Evolutionary conservation across 345 rosid species (phyloP), one percentile per base, ranked within the genome.

Genomic region (Schrenkiella parvula): DNA sequence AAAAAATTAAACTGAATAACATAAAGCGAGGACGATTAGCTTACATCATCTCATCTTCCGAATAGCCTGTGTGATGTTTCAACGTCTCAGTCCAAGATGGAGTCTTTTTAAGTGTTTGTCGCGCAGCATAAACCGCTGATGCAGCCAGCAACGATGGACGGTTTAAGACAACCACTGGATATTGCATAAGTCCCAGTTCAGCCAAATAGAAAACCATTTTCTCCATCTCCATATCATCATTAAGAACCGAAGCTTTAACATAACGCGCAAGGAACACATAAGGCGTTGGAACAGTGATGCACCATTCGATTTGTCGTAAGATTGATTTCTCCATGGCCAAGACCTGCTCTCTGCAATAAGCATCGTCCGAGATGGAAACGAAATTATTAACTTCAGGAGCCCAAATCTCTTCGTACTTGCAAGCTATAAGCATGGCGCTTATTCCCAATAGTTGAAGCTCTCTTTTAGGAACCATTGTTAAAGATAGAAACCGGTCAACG

Each of bases 401-500:
- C 97, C 96, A 89, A 64, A 89, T 89, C 86, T 89, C 97, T 71
- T 91, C 97, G 54, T 91, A 91, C 82, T 91, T 91, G 83, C 89
- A 89, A 3, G 96, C 93, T 19, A 89, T 79, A 34, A 91, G 87
- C 97, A 91, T 89, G 34, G 93, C 72, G 32, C 96, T 82, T 48
- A 91, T 82, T 34, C 97, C 97, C 17, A 89, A 87, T 32, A 89
- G 68, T 76, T 89, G 93, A 72, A 91, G 96, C 76, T 87, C 93
- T 79, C 72, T 86, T 82, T 86, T 82, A 1, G 78, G 74, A 2
- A 89, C 91, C 68, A 62, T 59, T 56, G 73, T 82, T 59, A 64
- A 43, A 0, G 90, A 82, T 58, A 91, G 88, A 53, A 72, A 72
- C 6, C 70, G 17, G 50, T 72, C 76, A 17, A 62, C 5, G 18